Evolutionary conservation across 2,329 filamentous ascomycete species (phyloP).

Genomic region (Dothideomycetes sp.): DNA sequence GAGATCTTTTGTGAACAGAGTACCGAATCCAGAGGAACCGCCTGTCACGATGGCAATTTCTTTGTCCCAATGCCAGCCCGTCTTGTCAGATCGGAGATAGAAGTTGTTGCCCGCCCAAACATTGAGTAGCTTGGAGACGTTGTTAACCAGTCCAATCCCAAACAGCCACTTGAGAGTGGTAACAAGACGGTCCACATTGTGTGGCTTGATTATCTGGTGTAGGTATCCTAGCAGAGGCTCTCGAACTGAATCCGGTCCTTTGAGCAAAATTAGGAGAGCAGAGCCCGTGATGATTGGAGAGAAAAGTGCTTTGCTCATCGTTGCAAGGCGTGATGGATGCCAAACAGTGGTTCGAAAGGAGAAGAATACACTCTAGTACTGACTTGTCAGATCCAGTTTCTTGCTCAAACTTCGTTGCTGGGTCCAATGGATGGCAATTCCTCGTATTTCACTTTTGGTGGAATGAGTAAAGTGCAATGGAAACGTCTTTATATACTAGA

Average conservation of each 20-base stretch:
- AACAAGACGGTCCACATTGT: constrained; percentile 21
- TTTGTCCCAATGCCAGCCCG: constrained; percentile 29
- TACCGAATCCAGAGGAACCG: constrained; percentile 30
- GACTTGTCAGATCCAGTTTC: no score
- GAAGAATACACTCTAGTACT: no score
- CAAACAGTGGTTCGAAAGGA: not conserved
- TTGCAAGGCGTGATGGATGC: constrained; percentile 23
- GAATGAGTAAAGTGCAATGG: no score
- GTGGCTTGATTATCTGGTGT: constrained; percentile 20
- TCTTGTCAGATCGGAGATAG: constrained; percentile 27
- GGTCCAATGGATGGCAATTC: no score
- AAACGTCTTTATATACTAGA: no score
- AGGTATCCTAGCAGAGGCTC: constrained; percentile 23
- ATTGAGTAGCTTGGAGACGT: constrained; percentile 22
- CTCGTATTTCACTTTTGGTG: no score
- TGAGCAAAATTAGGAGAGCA: constrained; percentile 19
- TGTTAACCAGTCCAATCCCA: constrained; percentile 24
- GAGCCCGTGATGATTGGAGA: constrained; percentile 16
- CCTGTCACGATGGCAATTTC: constrained; percentile 30
- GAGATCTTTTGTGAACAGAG: constrained; percentile 28
- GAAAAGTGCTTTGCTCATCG: constrained; percentile 14
- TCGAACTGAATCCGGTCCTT: constrained; percentile 22
- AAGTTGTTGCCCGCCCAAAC: constrained; percentile 29
- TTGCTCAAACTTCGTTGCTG: no score
- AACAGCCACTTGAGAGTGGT: constrained; percentile 25